A percentile compares a stretch with the other conserved stretches of the same genome.
These are phyloP conservation scores for Aspergillus sclerotiicarbonarius DNA, from an alignment of 495 filamentous ascomycete genomes.

Conservation along the genomic window DNA sequence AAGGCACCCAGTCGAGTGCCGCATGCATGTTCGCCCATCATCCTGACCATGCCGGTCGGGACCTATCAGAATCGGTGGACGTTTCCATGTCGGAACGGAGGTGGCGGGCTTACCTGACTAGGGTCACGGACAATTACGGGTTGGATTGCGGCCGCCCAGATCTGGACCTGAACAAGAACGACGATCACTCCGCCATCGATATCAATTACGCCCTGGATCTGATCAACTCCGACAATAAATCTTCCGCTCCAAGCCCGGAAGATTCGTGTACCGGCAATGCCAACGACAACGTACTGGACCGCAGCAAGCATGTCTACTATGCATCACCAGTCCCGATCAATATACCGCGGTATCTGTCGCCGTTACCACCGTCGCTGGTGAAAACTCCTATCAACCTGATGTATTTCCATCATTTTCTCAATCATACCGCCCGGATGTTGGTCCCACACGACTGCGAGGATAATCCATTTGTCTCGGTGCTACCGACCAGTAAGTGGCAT, in stretches of 20 bases:
- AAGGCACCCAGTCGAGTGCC: not conserved
- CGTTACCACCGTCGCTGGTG: conserved; percentile 63
- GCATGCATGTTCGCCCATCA: not conserved
- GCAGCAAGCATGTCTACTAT: conserved; percentile 53
- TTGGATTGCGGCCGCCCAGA: conserved; percentile 68
- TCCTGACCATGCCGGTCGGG: not conserved
- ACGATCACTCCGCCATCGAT: conserved; percentile 59
- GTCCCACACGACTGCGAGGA: conserved; percentile 73
- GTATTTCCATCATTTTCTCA: conserved; percentile 75
- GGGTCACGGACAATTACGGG: conserved; percentile 55
- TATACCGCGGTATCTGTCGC: conserved; percentile 63
- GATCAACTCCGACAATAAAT: conserved; percentile 19
- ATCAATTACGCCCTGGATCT: conserved; percentile 39
- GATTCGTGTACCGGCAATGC: conserved; percentile 12
- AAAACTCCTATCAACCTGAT: conserved; percentile 79
- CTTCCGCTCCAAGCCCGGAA: conserved; percentile 17
- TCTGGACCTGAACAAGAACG: conserved; percentile 64
- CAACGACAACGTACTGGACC: not conserved
- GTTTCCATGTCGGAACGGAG: conserved; percentile 29
- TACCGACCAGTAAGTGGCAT: conserved; percentile 61
- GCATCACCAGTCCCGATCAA: conserved; percentile 63
- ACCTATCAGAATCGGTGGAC: conserved; percentile 4
- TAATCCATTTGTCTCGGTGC: conserved; percentile 70
- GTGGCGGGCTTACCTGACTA: conserved; percentile 43
- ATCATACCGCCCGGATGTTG: conserved; percentile 72